Percentiles rank a stretch among this genome's conserved stretches.
These are phyloP conservation scores for Tulasnella sp. DNA, from an alignment of 768 basidiomycete species.

Conservation along the genomic window DNA sequence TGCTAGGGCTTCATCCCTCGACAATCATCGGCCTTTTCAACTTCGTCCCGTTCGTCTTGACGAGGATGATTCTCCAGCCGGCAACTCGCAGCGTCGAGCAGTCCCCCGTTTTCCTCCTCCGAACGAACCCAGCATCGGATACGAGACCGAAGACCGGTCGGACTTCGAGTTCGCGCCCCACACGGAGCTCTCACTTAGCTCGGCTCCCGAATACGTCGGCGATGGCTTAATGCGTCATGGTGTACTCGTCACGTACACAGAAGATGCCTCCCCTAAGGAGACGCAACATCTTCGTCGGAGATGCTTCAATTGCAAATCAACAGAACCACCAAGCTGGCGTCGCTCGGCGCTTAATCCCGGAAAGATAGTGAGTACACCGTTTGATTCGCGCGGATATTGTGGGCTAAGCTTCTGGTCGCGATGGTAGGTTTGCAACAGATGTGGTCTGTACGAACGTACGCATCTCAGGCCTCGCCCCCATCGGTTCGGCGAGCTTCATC, in stretches of 20 bases:
- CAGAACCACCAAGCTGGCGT: slow-evolving; percentile 82
- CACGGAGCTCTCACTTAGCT: slow-evolving; percentile 22
- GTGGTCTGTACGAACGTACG: slow-evolving; percentile 82
- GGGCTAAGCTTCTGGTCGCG: background rate
- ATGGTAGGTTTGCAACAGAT: slow-evolving; percentile 67
- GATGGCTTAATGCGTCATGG: slow-evolving; percentile 31
- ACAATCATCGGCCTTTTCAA: slow-evolving; percentile 22
- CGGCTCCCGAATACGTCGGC: slow-evolving; percentile 14
- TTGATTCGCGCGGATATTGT: background rate
- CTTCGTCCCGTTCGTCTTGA: slow-evolving; percentile 24
- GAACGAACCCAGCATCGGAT: background rate
- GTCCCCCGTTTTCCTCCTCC: background rate
- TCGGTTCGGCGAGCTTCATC: slow-evolving; percentile 77
- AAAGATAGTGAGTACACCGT: slow-evolving; percentile 45
- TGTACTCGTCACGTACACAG: slow-evolving; percentile 74
- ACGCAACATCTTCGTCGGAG: slow-evolving; percentile 80
- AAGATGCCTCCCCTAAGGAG: slow-evolving; percentile 83
- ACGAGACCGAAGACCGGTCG: background rate
- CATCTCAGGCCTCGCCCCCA: slow-evolving; percentile 72
- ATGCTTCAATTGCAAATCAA: slow-evolving; percentile 87
- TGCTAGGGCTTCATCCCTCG: slow-evolving; percentile 39
- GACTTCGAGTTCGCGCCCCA: background rate
- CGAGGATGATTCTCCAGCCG: too few species aligned
- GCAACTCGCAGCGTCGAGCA: background rate
- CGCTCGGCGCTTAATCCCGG: slow-evolving; percentile 80